Evolutionary conservation across 345 rosid species (phyloP).

Genomic region (Punica granatum): DNA sequence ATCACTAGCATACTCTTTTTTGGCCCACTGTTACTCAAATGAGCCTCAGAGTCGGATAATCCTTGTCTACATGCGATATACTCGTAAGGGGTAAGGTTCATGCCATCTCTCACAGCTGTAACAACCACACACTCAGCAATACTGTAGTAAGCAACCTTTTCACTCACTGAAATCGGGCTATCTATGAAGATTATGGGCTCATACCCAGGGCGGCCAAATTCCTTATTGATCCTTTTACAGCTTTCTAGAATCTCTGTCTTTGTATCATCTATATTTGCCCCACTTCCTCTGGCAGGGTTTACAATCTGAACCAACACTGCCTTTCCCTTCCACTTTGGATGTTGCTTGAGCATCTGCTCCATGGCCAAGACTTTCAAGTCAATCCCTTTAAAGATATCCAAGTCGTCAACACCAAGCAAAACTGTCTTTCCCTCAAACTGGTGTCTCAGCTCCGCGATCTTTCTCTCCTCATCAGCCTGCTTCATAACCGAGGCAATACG

Average conservation of each 20-base stretch:
- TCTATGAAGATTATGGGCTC: slow-evolving; percentile 27
- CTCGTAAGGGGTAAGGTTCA: slow-evolving; percentile 33
- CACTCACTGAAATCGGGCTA: slow-evolving; percentile 20
- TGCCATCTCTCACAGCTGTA: slow-evolving; percentile 36
- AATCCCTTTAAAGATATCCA: slow-evolving; percentile 34
- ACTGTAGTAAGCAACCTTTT: slow-evolving; percentile 28
- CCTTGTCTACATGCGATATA: slow-evolving; percentile 32
- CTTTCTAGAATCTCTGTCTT: slow-evolving; percentile 21
- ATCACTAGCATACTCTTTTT: slow-evolving; percentile 34
- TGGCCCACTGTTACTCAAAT: slow-evolving; percentile 4
- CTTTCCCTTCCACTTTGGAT: slow-evolving; percentile 22
- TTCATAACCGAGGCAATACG: slow-evolving; percentile 25
- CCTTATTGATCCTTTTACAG: slow-evolving; percentile 22
- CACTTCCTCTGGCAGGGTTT: slow-evolving; percentile 32
- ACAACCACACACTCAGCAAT: slow-evolving; percentile 35
- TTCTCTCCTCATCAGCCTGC: slow-evolving; percentile 17
- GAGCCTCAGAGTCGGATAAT: slow-evolving; percentile 4
- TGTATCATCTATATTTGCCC: slow-evolving; percentile 20
- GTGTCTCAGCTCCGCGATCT: slow-evolving; percentile 20
- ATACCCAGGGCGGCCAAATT: slow-evolving; percentile 27
- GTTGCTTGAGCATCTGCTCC: slow-evolving; percentile 32
- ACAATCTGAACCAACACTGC: slow-evolving; percentile 32
- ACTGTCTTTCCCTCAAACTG: slow-evolving; percentile 25
- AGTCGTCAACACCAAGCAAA: slow-evolving; percentile 30
- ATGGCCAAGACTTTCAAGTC: slow-evolving; percentile 27